Base-by-base conservation (phyloP, 495 filamentous ascomycete species). In the Daldinia concentrica region DNA sequence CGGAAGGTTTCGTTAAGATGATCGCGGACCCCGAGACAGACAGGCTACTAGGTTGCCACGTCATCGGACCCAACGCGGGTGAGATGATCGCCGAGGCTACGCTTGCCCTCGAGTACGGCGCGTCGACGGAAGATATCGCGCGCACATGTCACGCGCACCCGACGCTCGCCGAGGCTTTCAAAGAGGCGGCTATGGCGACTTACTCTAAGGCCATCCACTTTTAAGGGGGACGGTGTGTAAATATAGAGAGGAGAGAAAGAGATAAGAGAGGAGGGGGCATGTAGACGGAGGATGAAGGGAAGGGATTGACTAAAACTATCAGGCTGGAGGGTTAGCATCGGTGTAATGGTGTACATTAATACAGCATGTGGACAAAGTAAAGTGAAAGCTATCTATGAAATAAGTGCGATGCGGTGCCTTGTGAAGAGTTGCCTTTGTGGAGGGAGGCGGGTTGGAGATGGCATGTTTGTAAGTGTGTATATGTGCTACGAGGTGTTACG, bases 61-160 rank as follows among this genome's bases (percentile, higher is more conserved):
- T 99, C 82, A 89, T 99, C 74, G 95, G 95, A 52, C 87, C 96
- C 77, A 94, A 93, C 80, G 95, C 95, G 43, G 95, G 95, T 74
- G 95, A 99, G 88, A 97, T 99, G 96, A 97, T 99, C 84, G 95
- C 95, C 17, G 95, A 99, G 85, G 95, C 92, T 62, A 95, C 94
- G 43, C 86, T 99, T 73, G 96, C 95, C 60, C 83, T 99, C 58
- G 95, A 99, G 86, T 99, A 98, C 79, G 95, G 95, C 59, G 95
- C 95, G 26, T 94, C 91, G 67, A 91, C 89, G 75, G 95, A 98
- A 86, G 96, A 98, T 83, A 90, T 99, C 76, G 95, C 91, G 64
- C 90, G 95, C 74, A 98, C 95, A 62, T 94, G 92, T 82, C 95
- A 99, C 84, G 95, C 95, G 51, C 95, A 99, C 87, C 95, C 95